Evolutionary conservation across 140 eudicot genomes (phyloP).

Genomic region (Ambrosia hybrid): DNA sequence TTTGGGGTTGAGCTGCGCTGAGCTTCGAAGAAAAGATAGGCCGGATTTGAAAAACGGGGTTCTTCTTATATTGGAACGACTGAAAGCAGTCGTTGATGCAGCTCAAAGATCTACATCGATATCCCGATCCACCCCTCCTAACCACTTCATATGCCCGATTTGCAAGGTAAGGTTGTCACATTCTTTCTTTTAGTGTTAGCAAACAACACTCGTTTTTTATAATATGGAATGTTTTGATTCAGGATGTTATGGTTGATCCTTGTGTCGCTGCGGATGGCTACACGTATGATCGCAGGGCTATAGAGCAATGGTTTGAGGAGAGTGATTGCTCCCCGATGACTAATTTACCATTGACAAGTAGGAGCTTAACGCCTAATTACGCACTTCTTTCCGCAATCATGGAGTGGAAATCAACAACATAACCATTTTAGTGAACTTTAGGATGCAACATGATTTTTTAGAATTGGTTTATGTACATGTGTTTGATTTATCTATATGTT

Average conservation of each 20-base stretch:
- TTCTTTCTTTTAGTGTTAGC: neutral
- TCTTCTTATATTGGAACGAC: constrained; percentile 59
- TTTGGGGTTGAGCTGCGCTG: constrained; percentile 72
- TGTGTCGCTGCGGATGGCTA: constrained; percentile 93
- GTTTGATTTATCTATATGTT: constrained; percentile 17
- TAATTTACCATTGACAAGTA: constrained; percentile 49
- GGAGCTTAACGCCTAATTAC: constrained; percentile 59
- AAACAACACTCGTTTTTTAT: neutral
- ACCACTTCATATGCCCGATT: constrained; percentile 69
- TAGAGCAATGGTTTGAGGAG: constrained; percentile 64
- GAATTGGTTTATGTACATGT: constrained; percentile 24
- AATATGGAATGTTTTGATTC: constrained; percentile 8
- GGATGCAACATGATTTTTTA: constrained; percentile 11
- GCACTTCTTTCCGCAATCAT: constrained; percentile 70
- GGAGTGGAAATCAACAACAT: constrained; percentile 63
- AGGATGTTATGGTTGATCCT: constrained; percentile 90
- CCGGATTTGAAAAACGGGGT: constrained; percentile 60
- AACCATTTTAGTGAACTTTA: constrained; percentile 11
- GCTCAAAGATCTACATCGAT: constrained; percentile 42
- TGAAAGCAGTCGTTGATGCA: constrained; percentile 55
- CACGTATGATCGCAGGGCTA: constrained; percentile 74
- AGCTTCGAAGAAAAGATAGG: constrained; percentile 69
- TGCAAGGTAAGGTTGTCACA: constrained; percentile 47
- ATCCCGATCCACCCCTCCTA: constrained; percentile 40
- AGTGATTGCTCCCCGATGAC: constrained; percentile 77